Conservation (phyloP, 768 basidiomycete genomes). For the Mycena rosella region DNA sequence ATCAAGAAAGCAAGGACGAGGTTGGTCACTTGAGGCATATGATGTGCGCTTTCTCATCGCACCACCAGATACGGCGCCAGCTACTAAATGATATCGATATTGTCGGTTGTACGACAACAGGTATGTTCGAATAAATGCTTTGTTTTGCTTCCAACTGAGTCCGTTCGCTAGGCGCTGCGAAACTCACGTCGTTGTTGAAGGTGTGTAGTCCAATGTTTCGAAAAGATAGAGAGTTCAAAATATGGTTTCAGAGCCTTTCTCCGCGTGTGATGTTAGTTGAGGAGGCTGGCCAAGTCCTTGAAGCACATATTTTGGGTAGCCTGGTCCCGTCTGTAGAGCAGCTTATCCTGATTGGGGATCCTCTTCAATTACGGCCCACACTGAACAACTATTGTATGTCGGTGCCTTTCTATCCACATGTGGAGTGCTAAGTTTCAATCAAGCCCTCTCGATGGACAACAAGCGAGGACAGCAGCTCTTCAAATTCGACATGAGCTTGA, state of each 20-base stretch:
- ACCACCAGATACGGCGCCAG: constrained; percentile 63
- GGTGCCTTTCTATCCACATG: not conserved
- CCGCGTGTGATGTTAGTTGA: constrained; percentile 80
- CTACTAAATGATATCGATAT: constrained; percentile 69
- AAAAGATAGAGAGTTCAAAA: constrained; percentile 6
- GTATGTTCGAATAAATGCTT: constrained; percentile 53
- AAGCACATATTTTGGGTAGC: constrained; percentile 78
- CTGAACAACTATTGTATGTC: constrained; percentile 71
- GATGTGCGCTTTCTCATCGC: not conserved
- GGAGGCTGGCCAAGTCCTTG: constrained; percentile 87
- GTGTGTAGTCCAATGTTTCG: constrained; percentile 47
- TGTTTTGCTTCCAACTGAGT: too few species aligned
- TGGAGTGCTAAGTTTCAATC: not conserved
- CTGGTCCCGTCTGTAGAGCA: constrained; percentile 78
- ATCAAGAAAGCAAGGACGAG: constrained; percentile 66
- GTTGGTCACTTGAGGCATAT: constrained; percentile 51
- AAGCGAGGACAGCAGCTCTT: constrained; percentile 65
- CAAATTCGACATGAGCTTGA: constrained; percentile 79
- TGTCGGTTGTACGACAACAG: constrained; percentile 84
- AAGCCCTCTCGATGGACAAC: constrained; percentile 80
- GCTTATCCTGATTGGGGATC: constrained; percentile 86
- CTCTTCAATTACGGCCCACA: constrained; percentile 78
- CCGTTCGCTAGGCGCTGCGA: constrained; percentile 70
- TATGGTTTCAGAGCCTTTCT: constrained; percentile 59
- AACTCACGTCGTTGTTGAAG: constrained; percentile 68